A percentile compares a stretch with the other conserved stretches of the same genome.
phyloP scores from a whole-genome alignment of 2,329 filamentous ascomycete genomes.

The Diplodia scrobiculata region DNA sequence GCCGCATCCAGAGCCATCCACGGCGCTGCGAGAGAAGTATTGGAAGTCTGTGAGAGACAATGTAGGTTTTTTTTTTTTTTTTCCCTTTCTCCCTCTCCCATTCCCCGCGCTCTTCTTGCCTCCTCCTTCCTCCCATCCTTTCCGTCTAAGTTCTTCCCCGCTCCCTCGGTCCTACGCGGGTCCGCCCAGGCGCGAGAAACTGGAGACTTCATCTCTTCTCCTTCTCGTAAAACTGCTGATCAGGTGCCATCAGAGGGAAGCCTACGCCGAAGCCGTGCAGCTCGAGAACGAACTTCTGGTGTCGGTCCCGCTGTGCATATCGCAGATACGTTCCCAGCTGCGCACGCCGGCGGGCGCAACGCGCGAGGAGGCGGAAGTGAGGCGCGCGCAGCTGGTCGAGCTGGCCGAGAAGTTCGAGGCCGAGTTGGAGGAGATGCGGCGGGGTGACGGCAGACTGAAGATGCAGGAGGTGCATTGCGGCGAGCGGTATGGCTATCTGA shows the following conservation, averaged over 20 bases:
- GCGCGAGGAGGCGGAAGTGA: neutral
- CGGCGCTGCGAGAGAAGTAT: neutral
- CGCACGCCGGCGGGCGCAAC: neutral
- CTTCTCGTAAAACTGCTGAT: no score
- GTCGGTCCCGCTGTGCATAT: neutral
- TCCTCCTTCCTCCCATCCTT: neutral
- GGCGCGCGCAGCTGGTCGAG: neutral
- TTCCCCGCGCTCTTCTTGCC: no score
- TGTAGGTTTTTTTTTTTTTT: neutral
- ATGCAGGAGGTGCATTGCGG: neutral
- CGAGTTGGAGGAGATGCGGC: neutral
- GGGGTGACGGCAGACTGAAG: neutral
- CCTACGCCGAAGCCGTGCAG: neutral
- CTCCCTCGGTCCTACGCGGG: no score
- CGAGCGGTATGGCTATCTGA: neutral
- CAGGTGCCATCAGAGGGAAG: neutral
- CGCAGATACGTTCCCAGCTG: neutral
- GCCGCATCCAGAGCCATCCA: neutral
- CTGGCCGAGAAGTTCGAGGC: neutral
- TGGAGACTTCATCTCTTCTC: no score
- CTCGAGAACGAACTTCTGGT: neutral
- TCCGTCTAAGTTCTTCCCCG: neutral
- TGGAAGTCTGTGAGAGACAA: neutral
- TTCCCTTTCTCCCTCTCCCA: no score
- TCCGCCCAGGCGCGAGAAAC: no score